A percentile compares a stretch with the other conserved stretches of the same genome.
Evolutionary conservation across 768 basidiomycete genomes (phyloP).

Genomic region (Collybiopsis luxurians): DNA sequence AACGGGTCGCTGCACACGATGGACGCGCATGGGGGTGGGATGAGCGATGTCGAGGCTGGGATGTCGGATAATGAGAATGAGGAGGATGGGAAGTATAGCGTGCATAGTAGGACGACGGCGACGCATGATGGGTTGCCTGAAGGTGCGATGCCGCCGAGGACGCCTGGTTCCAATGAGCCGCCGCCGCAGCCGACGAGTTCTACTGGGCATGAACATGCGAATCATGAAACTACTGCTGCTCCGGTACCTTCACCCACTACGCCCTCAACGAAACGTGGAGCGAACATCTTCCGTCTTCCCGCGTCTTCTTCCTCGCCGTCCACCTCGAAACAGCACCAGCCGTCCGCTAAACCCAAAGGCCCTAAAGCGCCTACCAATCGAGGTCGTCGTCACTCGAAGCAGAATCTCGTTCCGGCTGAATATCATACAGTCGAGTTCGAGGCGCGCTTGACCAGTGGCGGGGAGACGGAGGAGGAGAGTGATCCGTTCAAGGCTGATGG

Average conservation of each 20-base stretch:
- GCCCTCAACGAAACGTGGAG: background rate
- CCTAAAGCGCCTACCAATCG: too few relatives aligned
- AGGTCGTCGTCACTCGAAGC: slow-evolving; percentile 41
- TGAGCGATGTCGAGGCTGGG: background rate
- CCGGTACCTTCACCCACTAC: background rate
- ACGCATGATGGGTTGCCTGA: background rate
- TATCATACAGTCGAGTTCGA: slow-evolving; percentile 83
- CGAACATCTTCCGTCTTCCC: background rate
- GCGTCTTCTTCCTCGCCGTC: background rate
- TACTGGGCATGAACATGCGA: too few relatives aligned
- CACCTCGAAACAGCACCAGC: background rate
- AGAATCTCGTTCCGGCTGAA: slow-evolving; percentile 53
- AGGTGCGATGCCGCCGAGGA: background rate
- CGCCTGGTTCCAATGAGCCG: background rate
- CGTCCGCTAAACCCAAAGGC: background rate
- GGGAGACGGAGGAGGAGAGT: slow-evolving; percentile 27
- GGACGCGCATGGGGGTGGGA: background rate
- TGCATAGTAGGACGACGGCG: background rate
- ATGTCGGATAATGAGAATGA: too few relatives aligned
- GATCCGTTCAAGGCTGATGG: too few relatives aligned
- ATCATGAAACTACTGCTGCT: too few relatives aligned
- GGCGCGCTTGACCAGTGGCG: slow-evolving; percentile 67
- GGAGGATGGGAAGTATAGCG: background rate
- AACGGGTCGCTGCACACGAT: slow-evolving; percentile 5
- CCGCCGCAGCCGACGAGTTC: too few relatives aligned